These are phyloP conservation scores for Marsdenia floribunda DNA, from an alignment of 257 asterid species.

Conservation along the genomic window DNA sequence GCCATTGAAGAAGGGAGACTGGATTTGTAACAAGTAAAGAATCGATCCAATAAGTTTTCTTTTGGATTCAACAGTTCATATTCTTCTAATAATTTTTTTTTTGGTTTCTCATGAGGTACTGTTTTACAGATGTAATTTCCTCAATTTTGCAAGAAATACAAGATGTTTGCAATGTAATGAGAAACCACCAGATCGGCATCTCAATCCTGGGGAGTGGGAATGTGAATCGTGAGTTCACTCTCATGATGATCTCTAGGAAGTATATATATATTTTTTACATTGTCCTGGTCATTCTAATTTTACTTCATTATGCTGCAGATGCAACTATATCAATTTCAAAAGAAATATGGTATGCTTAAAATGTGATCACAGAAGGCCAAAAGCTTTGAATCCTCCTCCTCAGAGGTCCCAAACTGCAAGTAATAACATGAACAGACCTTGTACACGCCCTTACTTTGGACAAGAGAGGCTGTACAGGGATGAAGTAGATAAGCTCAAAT, in stretches of 20 bases:
- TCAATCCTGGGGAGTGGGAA: constrained; percentile 93
- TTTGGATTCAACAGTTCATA: background rate
- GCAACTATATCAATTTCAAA: constrained; percentile 83
- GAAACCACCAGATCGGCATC: constrained; percentile 70
- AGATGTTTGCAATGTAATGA: constrained; percentile 71
- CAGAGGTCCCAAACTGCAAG: constrained; percentile 25
- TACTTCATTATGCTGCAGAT: constrained; percentile 34
- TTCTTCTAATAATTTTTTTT: background rate
- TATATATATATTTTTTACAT: background rate
- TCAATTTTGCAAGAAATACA: constrained; percentile 88
- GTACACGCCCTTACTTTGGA: constrained; percentile 31
- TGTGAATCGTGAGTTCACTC: constrained; percentile 77
- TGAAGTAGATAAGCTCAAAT: constrained; percentile 22
- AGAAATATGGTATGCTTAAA: constrained; percentile 83
- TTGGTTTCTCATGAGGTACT: constrained; percentile 16
- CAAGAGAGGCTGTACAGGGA: constrained; percentile 25
- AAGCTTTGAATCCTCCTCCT: constrained; percentile 30
- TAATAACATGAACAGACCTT: constrained; percentile 22
- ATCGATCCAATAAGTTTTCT: constrained; percentile 6
- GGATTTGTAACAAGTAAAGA: constrained; percentile 71
- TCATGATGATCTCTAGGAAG: background rate
- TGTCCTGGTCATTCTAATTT: background rate
- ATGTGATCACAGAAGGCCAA: constrained; percentile 78
- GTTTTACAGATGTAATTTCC: constrained; percentile 69
- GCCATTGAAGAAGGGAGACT: constrained; percentile 92